Evolutionary conservation across 345 rosid species (phyloP).

Genomic region (Eucalyptus regnans): DNA sequence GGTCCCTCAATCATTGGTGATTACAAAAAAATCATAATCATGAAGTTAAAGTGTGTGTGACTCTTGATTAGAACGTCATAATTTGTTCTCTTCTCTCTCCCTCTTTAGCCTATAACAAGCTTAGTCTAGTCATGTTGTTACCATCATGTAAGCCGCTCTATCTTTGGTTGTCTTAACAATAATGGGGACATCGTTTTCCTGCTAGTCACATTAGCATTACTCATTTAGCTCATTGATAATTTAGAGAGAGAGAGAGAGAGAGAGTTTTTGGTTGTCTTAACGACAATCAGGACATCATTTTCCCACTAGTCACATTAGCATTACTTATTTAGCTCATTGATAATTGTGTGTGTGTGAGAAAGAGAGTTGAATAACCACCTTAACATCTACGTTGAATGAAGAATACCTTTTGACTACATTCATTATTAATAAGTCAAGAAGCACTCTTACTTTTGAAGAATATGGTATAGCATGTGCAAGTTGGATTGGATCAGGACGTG

Average conservation of each 20-base stretch:
- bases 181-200: too few species aligned
- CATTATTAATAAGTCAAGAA: not conserved
- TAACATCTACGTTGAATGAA: too few species aligned
- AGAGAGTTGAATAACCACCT: not conserved
- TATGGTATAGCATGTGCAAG: not conserved
- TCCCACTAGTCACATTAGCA: not conserved
- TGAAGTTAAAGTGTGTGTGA: not conserved
- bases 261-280: not conserved
- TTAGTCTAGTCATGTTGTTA: not conserved
- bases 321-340: not conserved
- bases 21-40: not conserved
- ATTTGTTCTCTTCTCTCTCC: not conserved
- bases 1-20: not conserved
- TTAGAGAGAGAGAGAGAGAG: not conserved
- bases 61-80: not conserved
- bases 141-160: not conserved
- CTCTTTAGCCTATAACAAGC: not conserved
- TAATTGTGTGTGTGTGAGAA: not conserved
- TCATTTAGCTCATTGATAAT: too few species aligned
- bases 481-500: fast-evolving
- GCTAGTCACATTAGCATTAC: too few species aligned
- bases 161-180: not conserved
- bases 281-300: not conserved
- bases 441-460: not conserved
- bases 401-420: not conserved